These are phyloP conservation scores for Babesia gibsoni DNA, from an alignment of 169 alveolate genomes.

Conservation along the genomic window DNA sequence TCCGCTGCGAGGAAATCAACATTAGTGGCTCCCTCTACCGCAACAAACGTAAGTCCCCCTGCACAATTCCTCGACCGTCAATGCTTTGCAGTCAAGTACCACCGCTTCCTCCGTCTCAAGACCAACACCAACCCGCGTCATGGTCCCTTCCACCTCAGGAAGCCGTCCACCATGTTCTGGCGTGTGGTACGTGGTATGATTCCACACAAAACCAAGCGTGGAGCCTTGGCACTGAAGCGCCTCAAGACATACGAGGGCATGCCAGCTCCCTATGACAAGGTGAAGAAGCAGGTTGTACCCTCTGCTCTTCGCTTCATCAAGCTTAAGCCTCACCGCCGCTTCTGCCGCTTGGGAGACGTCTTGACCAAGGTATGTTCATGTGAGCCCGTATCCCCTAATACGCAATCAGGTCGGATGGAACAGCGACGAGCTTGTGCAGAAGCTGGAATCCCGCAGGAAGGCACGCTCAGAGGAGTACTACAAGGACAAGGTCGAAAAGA, in stretches of 20 bases:
- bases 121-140: conserved; percentile 95
- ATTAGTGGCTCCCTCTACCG: conserved; percentile 95
- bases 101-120: conserved; percentile 90
- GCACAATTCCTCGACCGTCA: neutral
- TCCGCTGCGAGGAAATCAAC: conserved; percentile 95
- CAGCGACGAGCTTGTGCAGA: conserved; percentile 80
- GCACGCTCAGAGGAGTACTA: conserved; percentile 81
- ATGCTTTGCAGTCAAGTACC: conserved; percentile 83
- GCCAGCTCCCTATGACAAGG: conserved; percentile 93
- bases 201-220: conserved; percentile 97
- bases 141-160: conserved; percentile 95
- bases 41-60: conserved; percentile 76
- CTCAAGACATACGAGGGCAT: conserved; percentile 93
- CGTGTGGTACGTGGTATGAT: conserved; percentile 98
- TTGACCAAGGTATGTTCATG: conserved; percentile 68
- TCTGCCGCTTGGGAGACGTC: conserved; percentile 88
- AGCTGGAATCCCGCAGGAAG: conserved; percentile 90
- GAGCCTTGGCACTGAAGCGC: conserved; percentile 94
- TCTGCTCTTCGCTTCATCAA: conserved; percentile 89
- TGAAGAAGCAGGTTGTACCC: conserved; percentile 90
- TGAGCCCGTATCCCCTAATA: neutral
- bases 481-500: conserved; percentile 73
- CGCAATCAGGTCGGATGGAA: conserved; percentile 89
- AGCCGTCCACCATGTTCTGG: conserved; percentile 97
- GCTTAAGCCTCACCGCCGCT: conserved; percentile 82